Percentiles rank a stretch among this genome's conserved stretches.
Conservation (phyloP, 1,284 basidiomycete species). For the Tylopilus sp. region DNA sequence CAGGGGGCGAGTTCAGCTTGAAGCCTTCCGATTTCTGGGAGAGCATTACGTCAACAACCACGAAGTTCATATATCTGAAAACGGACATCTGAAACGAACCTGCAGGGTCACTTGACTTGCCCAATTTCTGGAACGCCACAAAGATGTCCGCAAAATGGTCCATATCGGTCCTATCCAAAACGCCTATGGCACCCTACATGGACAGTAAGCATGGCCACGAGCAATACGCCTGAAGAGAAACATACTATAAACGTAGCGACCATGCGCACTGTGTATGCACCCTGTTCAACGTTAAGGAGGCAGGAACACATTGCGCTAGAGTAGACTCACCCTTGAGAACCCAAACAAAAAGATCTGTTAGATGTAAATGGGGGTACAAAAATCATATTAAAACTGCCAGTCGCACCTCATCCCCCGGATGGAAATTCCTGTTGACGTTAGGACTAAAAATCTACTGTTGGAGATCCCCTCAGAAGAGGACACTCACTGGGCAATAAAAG, state of each 20-base stretch:
- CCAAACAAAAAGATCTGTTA: constrained; percentile 66
- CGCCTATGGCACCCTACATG: constrained; percentile 55
- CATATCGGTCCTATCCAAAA: constrained; percentile 65
- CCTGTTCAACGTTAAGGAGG: constrained; percentile 32
- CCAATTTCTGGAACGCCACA: constrained; percentile 54
- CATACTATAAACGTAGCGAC: constrained; percentile 63
- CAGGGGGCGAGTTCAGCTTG: constrained; percentile 48
- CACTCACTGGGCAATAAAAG: constrained; percentile 67
- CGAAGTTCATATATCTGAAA: not conserved
- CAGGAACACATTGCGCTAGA: not conserved
- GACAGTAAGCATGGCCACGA: not conserved
- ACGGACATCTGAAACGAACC: constrained; percentile 35
- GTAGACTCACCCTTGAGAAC: constrained; percentile 55
- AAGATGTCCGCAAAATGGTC: constrained; percentile 65
- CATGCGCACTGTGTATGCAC: constrained; percentile 71
- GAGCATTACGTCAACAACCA: not conserved
- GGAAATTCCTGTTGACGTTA: constrained; percentile 50
- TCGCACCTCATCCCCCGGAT: constrained; percentile 62
- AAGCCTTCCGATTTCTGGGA: constrained; percentile 42
- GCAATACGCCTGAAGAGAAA: not conserved
- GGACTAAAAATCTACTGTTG: not conserved
- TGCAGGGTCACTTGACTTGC: constrained; percentile 45
- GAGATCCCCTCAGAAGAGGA: not conserved
- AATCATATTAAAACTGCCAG: not conserved
- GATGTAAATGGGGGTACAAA: constrained; percentile 8